Percentiles rank a stretch among this genome's conserved stretches.
Conservation (phyloP, 352 stramenopile genomes). For the Phytophthora pinifolia region DNA sequence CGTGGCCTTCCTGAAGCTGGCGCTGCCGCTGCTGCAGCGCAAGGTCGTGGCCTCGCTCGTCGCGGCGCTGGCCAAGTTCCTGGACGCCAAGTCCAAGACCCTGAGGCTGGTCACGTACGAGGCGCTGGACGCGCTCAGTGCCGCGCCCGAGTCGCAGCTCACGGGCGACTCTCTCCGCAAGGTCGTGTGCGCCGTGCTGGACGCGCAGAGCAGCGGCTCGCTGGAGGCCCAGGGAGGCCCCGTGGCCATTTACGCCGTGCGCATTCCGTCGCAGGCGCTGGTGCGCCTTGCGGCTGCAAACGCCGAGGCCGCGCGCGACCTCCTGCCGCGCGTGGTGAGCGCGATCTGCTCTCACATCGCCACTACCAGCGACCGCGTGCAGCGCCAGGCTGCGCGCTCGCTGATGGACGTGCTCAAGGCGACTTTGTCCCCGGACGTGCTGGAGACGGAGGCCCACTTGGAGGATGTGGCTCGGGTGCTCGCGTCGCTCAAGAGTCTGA, state of each 20-base stretch:
- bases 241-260: conserved; percentile 63
- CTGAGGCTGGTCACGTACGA: conserved; percentile 81
- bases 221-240: conserved; percentile 49
- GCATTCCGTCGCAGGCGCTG: conserved; percentile 61
- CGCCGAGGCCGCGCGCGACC: conserved; percentile 51
- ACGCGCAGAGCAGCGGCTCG: conserved; percentile 57
- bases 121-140: conserved; percentile 58
- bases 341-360: conserved; percentile 75
- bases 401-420: conserved; percentile 66
- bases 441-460: conserved; percentile 57
- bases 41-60: conserved; percentile 82
- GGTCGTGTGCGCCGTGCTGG: conserved; percentile 62
- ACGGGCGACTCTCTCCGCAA: conserved; percentile 67
- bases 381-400: conserved; percentile 64
- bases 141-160: conserved; percentile 56
- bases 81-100: conserved; percentile 75
- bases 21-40: conserved; percentile 74
- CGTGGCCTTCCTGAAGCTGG: conserved; percentile 78
- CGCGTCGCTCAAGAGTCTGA: conserved; percentile 76
- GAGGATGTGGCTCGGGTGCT: conserved; percentile 70
- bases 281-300: conserved; percentile 67
- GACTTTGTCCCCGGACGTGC: conserved; percentile 48
- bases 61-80: conserved; percentile 68
- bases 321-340: conserved; percentile 78
- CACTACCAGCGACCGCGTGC: conserved; percentile 51